Percentiles rank a stretch among this genome's conserved stretches.
Conservation (phyloP, 768 basidiomycete species). For the Termitomyces sp. region DNA sequence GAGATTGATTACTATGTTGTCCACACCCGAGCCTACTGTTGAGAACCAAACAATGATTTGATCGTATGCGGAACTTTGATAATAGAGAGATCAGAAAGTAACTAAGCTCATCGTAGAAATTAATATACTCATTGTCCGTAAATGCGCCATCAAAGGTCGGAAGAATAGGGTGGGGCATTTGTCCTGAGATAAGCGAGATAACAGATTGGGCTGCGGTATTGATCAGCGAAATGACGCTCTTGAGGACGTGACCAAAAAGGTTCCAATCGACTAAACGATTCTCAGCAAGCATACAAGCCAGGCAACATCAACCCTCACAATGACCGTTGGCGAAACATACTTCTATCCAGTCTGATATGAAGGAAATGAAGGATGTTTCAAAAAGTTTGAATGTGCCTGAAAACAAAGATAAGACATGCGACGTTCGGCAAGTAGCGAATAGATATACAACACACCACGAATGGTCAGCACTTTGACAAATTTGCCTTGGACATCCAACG, state of each 20-base stretch:
- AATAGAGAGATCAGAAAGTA: constrained; percentile 4
- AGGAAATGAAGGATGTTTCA: constrained; percentile 29
- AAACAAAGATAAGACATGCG: constrained; percentile 5
- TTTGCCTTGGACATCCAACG: constrained; percentile 53
- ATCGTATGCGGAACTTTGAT: constrained; percentile 35
- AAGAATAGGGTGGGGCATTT: constrained; percentile 17
- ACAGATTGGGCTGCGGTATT: constrained; percentile 28
- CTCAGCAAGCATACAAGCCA: background rate
- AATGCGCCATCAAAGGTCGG: constrained; percentile 26
- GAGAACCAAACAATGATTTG: constrained; percentile 35
- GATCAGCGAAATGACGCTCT: constrained; percentile 33
- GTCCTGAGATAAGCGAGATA: constrained; percentile 22
- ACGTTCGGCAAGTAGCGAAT: background rate
- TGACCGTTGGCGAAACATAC: constrained; percentile 33
- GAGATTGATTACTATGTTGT: constrained; percentile 30
- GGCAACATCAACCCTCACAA: constrained; percentile 31
- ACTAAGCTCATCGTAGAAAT: background rate
- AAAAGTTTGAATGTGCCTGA: constrained; percentile 37
- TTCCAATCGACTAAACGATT: constrained; percentile 50
- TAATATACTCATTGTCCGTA: constrained; percentile 9
- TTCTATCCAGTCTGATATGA: constrained; percentile 41
- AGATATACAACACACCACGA: constrained; percentile 29
- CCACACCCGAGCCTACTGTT: constrained; percentile 22
- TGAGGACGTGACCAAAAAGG: constrained; percentile 40
- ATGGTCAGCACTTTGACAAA: constrained; percentile 42